phyloP scores from a whole-genome alignment of 1,284 basidiomycete species.

The Lentinus polychrous region DNA sequence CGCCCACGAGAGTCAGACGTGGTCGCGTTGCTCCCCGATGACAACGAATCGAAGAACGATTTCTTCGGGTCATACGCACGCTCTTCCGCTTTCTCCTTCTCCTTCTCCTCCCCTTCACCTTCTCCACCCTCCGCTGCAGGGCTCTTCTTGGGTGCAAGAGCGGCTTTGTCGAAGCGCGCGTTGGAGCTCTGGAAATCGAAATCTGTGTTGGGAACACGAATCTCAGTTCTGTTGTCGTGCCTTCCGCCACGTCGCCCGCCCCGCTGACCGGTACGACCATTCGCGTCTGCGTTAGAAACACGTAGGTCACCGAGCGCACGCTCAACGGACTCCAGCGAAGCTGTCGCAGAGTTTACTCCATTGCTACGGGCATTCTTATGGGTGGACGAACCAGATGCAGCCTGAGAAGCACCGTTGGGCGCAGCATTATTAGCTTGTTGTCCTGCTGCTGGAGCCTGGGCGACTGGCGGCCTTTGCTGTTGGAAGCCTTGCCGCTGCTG shows the following conservation, averaged over 20 bases:
- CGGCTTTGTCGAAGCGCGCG: conserved; percentile 69
- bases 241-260: conserved; percentile 24
- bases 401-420: conserved; percentile 13
- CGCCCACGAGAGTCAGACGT: conserved; percentile 25
- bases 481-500: conserved; percentile 21
- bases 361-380: conserved; percentile 23
- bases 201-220: conserved; percentile 55
- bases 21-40: conserved; percentile 37
- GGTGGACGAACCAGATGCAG: conserved; percentile 14
- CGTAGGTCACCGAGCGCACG: conserved; percentile 73
- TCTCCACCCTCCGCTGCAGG: conserved; percentile 18
- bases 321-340: conserved; percentile 72
- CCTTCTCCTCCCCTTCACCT: conserved; percentile 17
- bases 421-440: conserved; percentile 5
- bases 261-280: conserved; percentile 16
- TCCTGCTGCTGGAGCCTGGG: conserved; percentile 12
- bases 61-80: conserved; percentile 65
- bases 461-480: conserved; percentile 19
- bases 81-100: conserved; percentile 21
- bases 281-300: conserved; percentile 29
- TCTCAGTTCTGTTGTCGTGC: conserved; percentile 26
- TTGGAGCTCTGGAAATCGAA: conserved; percentile 74
- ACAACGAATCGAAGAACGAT: conserved; percentile 75
- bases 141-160: conserved; percentile 27
- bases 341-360: conserved; percentile 62